phyloP scores from a whole-genome alignment of 2,329 filamentous ascomycete species.

The Aaosphaeria pasadenensis region DNA sequence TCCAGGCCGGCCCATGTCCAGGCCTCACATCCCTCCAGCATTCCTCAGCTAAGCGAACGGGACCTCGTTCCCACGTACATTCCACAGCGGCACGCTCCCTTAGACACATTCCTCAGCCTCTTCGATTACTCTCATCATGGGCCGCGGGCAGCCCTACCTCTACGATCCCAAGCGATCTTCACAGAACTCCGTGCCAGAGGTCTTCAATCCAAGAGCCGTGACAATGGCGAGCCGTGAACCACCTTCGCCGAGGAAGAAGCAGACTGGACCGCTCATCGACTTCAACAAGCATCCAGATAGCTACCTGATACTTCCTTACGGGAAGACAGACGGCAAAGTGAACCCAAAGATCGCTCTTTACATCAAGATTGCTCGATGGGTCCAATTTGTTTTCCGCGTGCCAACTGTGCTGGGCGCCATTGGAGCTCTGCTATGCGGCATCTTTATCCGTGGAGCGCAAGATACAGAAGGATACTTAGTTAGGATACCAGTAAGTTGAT shows the following conservation, averaged over 20 bases:
- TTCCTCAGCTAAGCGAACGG: slow-evolving; percentile 31
- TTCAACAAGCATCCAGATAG: slow-evolving; percentile 85
- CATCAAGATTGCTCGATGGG: slow-evolving; percentile 66
- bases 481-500: slow-evolving; percentile 66
- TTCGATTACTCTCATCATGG: slow-evolving; percentile 30
- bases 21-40: slow-evolving; percentile 24
- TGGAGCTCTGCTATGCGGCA: slow-evolving; percentile 71
- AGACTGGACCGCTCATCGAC: slow-evolving; percentile 75
- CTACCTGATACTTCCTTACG: slow-evolving; percentile 63
- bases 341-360: slow-evolving; percentile 65
- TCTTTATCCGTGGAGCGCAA: slow-evolving; percentile 70
- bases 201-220: slow-evolving; percentile 85
- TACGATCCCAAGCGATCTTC: slow-evolving; percentile 59
- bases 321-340: slow-evolving; percentile 63
- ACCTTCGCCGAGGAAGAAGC: slow-evolving; percentile 59
- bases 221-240: slow-evolving; percentile 75
- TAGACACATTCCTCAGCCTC: slow-evolving; percentile 25
- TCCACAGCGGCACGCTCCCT: slow-evolving; percentile 22
- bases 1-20: slow-evolving; percentile 19
- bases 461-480: slow-evolving; percentile 69
- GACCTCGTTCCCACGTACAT: slow-evolving; percentile 11
- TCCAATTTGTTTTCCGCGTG: slow-evolving; percentile 67
- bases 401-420: slow-evolving; percentile 66
- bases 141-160: slow-evolving; percentile 66
- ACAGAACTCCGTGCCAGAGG: slow-evolving; percentile 48